Base-by-base conservation (phyloP, 805 yeast genomes). In the Ogataea neopini region DNA sequence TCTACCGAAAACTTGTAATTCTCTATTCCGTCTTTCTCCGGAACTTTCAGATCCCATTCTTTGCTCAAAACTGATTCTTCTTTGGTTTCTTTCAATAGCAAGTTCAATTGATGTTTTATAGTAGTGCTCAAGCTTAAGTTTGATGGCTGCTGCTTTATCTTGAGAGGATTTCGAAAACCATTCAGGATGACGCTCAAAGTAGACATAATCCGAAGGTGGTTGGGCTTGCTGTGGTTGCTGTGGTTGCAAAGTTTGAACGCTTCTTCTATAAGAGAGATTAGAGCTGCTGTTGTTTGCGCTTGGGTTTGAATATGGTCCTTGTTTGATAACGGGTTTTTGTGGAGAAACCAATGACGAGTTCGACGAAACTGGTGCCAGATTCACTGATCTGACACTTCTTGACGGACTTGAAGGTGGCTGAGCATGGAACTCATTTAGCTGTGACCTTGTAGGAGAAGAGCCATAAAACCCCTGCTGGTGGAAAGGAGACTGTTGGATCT, bases 81-180 rank as follows among this genome's bases (percentile, higher is more conserved):
- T 81, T 67, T 91, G 97, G 64, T 92, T 94, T 55, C 99, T 76
- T 67, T 94, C 99, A 51, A 94, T 90, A 0, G 99, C 98, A 64
- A 90, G 95, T 45, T 81, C 79, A 23, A 91, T 95, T 14, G 91
- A 82, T 64, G 87, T 81, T 54, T 88, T 88, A 68, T 89, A 90
- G 63, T 81, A 88, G 61, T 88, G 88, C 63, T 90, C 96, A 41
- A 90, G 71, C 55, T 84, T 83, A 51, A 90, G 73, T 66, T 88
- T 89, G 37, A 88, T 82, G 2, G 92, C 88, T 0, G 95, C 83
- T 0, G 96, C 89, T 57, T 81, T 83, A 58, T 90, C 96, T 58
- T 86, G 95, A 0, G 94, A 76, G 6, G 75, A 60, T 56, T 85
- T 83, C n/a, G 86, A 77, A 58, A 89, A 75, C 58, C 77, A 69